Base-by-base conservation (phyloP, 805 yeast genomes). In the Barnettozyma californica region DNA sequence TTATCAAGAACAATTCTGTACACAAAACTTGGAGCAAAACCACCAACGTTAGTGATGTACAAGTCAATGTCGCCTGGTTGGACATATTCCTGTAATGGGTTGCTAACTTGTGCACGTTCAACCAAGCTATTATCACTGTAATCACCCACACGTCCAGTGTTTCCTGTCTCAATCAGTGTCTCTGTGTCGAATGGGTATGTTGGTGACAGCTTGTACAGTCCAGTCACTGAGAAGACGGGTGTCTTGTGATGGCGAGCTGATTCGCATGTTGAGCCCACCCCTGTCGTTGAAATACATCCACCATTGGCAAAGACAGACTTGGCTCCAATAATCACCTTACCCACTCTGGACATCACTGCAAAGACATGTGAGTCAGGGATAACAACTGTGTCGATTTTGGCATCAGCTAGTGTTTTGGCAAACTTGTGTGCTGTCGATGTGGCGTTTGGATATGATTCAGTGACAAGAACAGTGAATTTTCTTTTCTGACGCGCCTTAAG, bases 291-390 rank as follows among this genome's bases (percentile, higher is more conserved):
- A 43, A 89, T 79, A 55, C 96, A 86, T 10, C 98, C 97, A 51
- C 99, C 99, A 62, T 94, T 94, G 46, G 96, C 96, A 64, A 94
- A 86, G 5, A 94, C 97, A 0, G 96, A 81, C 52, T 87, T 78
- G 5, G 98, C 85, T 35, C 98, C 97, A 46, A 95, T 79, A 50
- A 94, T 81, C 27, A 94, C 99, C 65, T 95, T 95, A 40, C 97
- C 97, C 5, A 94, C 98, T 55, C 97, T 75, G 35, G 97, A 87
- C 98, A 94, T 94, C 42, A 94, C 89, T 0, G 99, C 97, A 67
- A 84, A 89, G 0, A 85, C 90, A 23, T 95, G 85, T 5, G 95
- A 78, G 63, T 94, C 99, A 1, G 99, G 97, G 33, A 94, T 86
- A 47, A 94, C 78, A 2, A 91, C 86, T 1, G 97, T 84, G 53